Base-by-base conservation (phyloP, 108 stramenopile species). In the Skeletonema potamos region DNA sequence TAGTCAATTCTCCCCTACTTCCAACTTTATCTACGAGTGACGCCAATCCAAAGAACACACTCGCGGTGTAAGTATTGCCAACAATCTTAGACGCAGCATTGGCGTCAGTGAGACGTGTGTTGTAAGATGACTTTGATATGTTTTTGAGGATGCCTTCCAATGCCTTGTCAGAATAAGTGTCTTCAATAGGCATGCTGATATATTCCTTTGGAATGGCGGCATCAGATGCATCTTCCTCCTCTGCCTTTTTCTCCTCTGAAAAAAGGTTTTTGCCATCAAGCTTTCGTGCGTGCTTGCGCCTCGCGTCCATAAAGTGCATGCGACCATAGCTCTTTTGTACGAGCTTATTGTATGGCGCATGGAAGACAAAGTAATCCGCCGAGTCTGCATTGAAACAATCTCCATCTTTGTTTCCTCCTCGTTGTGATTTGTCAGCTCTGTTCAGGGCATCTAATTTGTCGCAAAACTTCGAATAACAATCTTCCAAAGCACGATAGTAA, bases 261-360 rank as follows among this genome's bases (percentile, higher is more conserved):
- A 24, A 15, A 15, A 22, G 10, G 13, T 62, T 60, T 2, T 32
- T 51, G 12, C 41, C 54, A 17, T 64, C 46, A 11, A 48, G 11
- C 43, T 68, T 58, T 56, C 68, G 70, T 12, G 20, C 75, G 58
- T 69, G 62, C 20, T 69, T 58, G 18, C 87, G 82, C 20, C 89
- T 67, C 29, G 96, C 92, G 84, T 99, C 98, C 46, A 92, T 43
- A 51, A 93, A 86, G 54, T 91, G 81, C 70, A 99, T 78, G 27
- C 98, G 92, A 12, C 81, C 95, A 74, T 85, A 96, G 33, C 87
- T 85, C 85, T 99, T 98, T 77, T 97, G 94, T 44, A 99, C 98
- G 62, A 99, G 82, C 79, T 99, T 99, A 79, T 98, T 98, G 93
- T 99, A 99, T 8, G 98, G 98, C 2, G 96, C 91, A 85, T 99